phyloP scores from a whole-genome alignment of 2,329 filamentous ascomycete species.

The Epichloe coenophiala region DNA sequence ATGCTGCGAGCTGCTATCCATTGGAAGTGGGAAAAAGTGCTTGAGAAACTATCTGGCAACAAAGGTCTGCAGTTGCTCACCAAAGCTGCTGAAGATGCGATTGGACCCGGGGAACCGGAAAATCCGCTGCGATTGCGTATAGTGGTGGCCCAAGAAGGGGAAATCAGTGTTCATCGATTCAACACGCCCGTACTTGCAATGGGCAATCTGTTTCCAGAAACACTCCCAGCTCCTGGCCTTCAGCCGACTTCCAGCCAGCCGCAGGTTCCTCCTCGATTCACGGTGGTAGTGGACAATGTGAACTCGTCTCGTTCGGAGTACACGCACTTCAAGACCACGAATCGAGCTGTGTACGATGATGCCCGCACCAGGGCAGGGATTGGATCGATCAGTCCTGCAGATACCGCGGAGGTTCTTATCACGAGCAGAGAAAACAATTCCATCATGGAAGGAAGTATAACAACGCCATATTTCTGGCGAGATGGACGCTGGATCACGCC shows the following conservation, averaged over 20 bases:
- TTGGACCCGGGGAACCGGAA: conserved; percentile 20
- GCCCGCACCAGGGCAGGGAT: conserved; percentile 52
- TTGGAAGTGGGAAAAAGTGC: conserved; percentile 39
- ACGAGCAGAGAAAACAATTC: conserved; percentile 45
- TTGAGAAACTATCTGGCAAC: conserved; percentile 30
- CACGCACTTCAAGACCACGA: conserved; percentile 78
- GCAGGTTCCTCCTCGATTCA: conserved; percentile 20
- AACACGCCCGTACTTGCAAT: conserved; percentile 25
- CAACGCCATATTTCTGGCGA: conserved; percentile 71
- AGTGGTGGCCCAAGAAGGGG: conserved; percentile 35
- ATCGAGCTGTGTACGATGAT: conserved; percentile 55
- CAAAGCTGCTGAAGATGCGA: conserved; percentile 17
- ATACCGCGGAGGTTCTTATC: conserved; percentile 60
- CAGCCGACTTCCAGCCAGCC: conserved; percentile 11
- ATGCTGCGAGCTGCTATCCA: conserved; percentile 50
- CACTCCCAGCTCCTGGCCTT: conserved; percentile 33
- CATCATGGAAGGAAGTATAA: conserved; percentile 77
- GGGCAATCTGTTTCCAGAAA: conserved; percentile 42
- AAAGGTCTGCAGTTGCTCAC: conserved; percentile 29
- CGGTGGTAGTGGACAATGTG: conserved; percentile 30
- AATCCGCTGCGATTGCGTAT: conserved; percentile 38
- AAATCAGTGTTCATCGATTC: conserved; percentile 28
- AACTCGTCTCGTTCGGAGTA: conserved; percentile 40
- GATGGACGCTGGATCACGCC: conserved; percentile 69
- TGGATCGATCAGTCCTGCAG: conserved; percentile 31